Evolutionary conservation across 768 basidiomycete species (phyloP).

Genomic region (Pseudohyphozyma bogoriensis): DNA sequence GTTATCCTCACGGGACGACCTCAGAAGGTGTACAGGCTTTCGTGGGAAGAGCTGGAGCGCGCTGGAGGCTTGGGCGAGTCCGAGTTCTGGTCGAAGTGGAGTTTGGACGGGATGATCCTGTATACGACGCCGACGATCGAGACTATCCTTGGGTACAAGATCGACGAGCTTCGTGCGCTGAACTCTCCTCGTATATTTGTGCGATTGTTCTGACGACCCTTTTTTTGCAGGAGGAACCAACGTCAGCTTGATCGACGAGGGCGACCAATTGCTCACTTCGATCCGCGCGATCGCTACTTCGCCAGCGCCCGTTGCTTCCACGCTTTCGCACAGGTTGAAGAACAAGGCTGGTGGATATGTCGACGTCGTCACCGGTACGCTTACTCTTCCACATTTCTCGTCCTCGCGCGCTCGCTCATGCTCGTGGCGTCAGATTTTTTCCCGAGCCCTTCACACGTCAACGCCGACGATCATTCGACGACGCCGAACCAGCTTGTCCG

Average conservation of each 20-base stretch:
- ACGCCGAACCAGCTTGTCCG: no score
- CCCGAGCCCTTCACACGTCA: conserved; percentile 7
- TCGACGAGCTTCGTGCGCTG: conserved; percentile 15
- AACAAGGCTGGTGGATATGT: conserved; percentile 32
- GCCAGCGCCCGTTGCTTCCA: conserved; percentile 9
- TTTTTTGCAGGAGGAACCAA: conserved; percentile 22
- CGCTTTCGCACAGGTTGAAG: conserved; percentile 37
- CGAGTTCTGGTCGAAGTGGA: conserved; percentile 43
- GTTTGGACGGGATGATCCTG: conserved; percentile 41
- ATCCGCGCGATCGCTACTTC: conserved; percentile 8
- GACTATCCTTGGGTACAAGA: conserved; percentile 37
- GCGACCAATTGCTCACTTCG: conserved; percentile 31
- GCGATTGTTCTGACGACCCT: no score
- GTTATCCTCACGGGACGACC: conserved; percentile 80
- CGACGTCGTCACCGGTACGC: conserved; percentile 37
- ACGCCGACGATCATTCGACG: no score
- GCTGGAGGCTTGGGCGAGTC: conserved; percentile 47
- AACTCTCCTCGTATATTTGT: neutral
- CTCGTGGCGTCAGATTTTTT: conserved; percentile 31
- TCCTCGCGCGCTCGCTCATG: no score
- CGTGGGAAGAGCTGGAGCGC: conserved; percentile 51
- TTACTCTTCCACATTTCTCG: conserved; percentile 25
- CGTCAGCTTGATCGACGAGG: conserved; percentile 30
- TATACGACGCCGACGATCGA: conserved; percentile 37
- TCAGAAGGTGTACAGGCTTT: conserved; percentile 41